phyloP scores from a whole-genome alignment of 495 filamentous ascomycete genomes.

The Usnea hakonensis region DNA sequence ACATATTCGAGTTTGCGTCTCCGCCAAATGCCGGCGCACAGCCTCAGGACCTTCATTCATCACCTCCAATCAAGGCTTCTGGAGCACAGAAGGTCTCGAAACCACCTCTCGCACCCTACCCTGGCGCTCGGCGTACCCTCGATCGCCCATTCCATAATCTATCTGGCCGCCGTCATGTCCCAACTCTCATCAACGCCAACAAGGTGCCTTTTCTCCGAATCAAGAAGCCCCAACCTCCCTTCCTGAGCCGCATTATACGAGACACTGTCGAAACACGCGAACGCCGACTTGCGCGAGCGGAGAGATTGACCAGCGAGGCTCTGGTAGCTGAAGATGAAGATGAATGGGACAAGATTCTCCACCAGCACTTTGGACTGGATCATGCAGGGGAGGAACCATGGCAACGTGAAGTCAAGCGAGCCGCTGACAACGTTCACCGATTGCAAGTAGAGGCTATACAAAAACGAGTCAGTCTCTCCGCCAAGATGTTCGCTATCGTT shows the following conservation, averaged over 20 bases:
- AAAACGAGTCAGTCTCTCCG: slow-evolving; percentile 49
- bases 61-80: not conserved
- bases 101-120: slow-evolving; percentile 21
- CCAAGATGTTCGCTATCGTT: slow-evolving; percentile 41
- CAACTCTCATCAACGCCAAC: slow-evolving; percentile 48
- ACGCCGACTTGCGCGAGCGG: slow-evolving; percentile 33
- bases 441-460: slow-evolving; percentile 32
- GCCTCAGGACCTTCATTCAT: not conserved
- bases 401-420: slow-evolving; percentile 17
- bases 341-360: slow-evolving; percentile 43
- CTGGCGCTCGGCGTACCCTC: slow-evolving; percentile 35
- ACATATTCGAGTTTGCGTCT: not conserved
- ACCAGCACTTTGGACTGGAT: slow-evolving; percentile 10
- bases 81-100: not conserved
- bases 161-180: slow-evolving; percentile 51
- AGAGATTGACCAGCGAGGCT: slow-evolving; percentile 29
- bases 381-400: slow-evolving; percentile 5
- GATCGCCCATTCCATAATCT: slow-evolving; percentile 38
- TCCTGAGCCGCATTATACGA: slow-evolving; percentile 49
- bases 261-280: slow-evolving; percentile 38
- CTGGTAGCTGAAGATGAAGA: slow-evolving; percentile 48
- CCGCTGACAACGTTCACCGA: slow-evolving; percentile 1
- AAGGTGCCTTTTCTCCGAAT: slow-evolving; percentile 64
- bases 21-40: not conserved
- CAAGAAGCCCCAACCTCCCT: slow-evolving; percentile 57